Evolutionary conservation across 2,329 filamentous ascomycete species (phyloP).

Genomic region (Anisogramma anomala): DNA sequence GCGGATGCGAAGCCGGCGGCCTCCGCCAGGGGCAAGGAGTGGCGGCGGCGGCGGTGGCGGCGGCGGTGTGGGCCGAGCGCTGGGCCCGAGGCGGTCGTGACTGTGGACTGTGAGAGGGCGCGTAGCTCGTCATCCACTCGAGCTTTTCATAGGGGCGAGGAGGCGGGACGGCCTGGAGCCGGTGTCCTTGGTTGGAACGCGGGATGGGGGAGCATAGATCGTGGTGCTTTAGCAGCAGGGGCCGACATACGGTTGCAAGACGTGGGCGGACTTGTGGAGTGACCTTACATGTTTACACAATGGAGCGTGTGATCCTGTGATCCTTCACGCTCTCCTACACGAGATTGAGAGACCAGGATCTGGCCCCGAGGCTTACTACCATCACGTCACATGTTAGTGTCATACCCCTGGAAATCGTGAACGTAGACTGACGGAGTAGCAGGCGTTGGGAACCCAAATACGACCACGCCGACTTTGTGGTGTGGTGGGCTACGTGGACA

Average conservation of each 20-base stretch:
- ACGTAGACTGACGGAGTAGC: too few relatives aligned
- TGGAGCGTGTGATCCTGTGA: too few relatives aligned
- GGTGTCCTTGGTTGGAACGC: slow-evolving; percentile 28
- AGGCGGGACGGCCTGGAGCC: slow-evolving; percentile 12
- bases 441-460: too few relatives aligned
- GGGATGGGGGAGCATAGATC: slow-evolving; percentile 29
- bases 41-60: slow-evolving; percentile 15
- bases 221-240: slow-evolving; percentile 21
- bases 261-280: slow-evolving; percentile 25
- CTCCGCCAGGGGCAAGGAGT: slow-evolving; percentile 14
- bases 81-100: not conserved
- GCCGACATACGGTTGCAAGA: slow-evolving; percentile 28
- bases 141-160: slow-evolving; percentile 16
- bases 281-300: too few relatives aligned
- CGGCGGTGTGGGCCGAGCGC: slow-evolving; percentile 14
- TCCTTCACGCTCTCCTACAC: too few relatives aligned
- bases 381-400: too few relatives aligned
- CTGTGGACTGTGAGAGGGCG: slow-evolving; percentile 8
- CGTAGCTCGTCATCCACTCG: slow-evolving; percentile 11
- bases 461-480: too few relatives aligned
- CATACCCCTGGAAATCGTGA: too few relatives aligned
- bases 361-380: too few relatives aligned
- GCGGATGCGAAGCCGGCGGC: slow-evolving; percentile 14
- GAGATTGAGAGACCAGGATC: too few relatives aligned
- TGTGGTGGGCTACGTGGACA: too few relatives aligned